Conservation (phyloP, 2,329 filamentous ascomycete genomes). For the Lithohypha guttulata region DNA sequence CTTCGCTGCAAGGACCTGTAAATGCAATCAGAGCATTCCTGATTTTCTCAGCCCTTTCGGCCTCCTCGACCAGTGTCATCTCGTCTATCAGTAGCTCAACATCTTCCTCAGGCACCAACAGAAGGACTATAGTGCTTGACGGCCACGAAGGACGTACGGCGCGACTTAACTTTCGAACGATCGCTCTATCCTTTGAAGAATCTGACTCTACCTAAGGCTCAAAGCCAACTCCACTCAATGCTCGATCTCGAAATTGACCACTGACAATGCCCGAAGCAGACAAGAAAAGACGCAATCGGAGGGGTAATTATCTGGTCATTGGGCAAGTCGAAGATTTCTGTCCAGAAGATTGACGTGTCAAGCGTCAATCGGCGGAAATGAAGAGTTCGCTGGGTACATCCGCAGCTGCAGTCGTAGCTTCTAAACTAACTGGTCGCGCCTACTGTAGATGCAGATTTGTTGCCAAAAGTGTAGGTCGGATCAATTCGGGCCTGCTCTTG, state of each 20-base stretch:
- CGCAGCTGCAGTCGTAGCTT: constrained; percentile 10
- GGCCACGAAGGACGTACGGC: constrained; percentile 4
- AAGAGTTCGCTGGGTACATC: constrained; percentile 6
- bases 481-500: too few species aligned
- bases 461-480: not conserved
- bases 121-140: not conserved
- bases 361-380: constrained; percentile 12
- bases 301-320: constrained; percentile 12
- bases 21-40: constrained; percentile 30
- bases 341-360: constrained; percentile 21
- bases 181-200: not conserved
- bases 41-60: constrained; percentile 42
- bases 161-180: not conserved
- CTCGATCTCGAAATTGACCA: constrained; percentile 64
- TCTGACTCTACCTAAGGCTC: constrained; percentile 16
- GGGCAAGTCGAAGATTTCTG: constrained; percentile 15
- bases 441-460: constrained; percentile 2
- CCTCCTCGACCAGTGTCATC: constrained; percentile 34
- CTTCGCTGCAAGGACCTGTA: constrained; percentile 41
- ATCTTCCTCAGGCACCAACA: constrained; percentile 4
- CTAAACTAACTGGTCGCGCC: constrained; percentile 9
- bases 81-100: not conserved
- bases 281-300: not conserved
- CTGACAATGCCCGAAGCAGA: not conserved
- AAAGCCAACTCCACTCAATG: constrained; percentile 60